These are phyloP conservation scores for Bisporella sp. DNA, from an alignment of 2,329 filamentous ascomycete genomes.

Conservation along the genomic window DNA sequence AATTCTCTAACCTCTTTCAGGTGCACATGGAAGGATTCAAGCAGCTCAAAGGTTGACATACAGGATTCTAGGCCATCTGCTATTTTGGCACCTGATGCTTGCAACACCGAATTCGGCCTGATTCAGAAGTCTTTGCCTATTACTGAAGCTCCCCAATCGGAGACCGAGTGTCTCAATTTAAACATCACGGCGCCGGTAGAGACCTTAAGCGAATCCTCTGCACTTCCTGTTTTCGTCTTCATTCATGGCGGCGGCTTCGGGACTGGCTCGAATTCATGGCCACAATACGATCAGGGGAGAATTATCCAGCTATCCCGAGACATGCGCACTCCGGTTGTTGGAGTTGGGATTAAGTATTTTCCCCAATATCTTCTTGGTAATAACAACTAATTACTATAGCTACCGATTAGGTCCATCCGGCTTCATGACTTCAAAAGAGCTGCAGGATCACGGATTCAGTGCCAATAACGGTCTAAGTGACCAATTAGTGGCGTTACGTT, in stretches of 20 bases:
- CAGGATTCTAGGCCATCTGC: not conserved
- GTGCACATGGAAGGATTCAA: no score
- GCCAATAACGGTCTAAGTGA: conserved; percentile 48
- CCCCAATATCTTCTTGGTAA: no score
- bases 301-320: not conserved
- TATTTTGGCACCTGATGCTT: conserved; percentile 24
- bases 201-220: conserved; percentile 11
- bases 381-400: conserved; percentile 7
- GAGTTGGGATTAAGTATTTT: not conserved
- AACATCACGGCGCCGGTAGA: conserved; percentile 40
- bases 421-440: conserved; percentile 40
- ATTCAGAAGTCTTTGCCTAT: conserved; percentile 40
- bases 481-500: conserved; percentile 47
- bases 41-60: not conserved
- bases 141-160: conserved; percentile 34
- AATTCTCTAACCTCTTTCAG: not conserved
- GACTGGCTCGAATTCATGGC: conserved; percentile 43
- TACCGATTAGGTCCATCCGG: conserved; percentile 38
- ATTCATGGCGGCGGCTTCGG: conserved; percentile 45
- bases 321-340: not conserved
- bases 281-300: conserved; percentile 38
- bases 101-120: conserved; percentile 38
- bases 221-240: conserved; percentile 43
- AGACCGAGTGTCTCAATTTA: conserved; percentile 42
- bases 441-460: conserved; percentile 40